Conservation (phyloP, 116 monocot genomes). For the Zostera marina region DNA sequence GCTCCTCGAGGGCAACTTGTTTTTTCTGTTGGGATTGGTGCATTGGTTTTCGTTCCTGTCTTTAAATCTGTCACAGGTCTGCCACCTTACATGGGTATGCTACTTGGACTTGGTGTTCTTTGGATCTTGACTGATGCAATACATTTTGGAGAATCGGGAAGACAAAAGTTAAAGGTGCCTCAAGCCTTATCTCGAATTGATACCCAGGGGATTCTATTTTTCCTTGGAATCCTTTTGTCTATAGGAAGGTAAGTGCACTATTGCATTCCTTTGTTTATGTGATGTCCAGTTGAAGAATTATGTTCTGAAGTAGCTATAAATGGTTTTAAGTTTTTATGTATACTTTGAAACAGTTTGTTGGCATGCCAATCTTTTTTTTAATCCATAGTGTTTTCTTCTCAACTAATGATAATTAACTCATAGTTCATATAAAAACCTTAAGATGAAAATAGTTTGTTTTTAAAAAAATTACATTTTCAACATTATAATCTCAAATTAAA, state of each 20-base stretch:
- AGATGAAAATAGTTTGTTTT: neutral
- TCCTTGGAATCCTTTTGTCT: constrained; percentile 85
- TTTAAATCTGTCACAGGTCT: constrained; percentile 83
- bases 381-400: too few relatives aligned
- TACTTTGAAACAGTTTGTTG: too few relatives aligned
- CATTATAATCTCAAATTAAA: neutral
- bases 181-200: constrained; percentile 96
- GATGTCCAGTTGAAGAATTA: too few relatives aligned
- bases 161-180: constrained; percentile 88
- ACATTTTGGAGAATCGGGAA: constrained; percentile 85
- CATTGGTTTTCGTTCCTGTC: constrained; percentile 74
- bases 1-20: constrained; percentile 96
- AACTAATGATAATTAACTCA: too few relatives aligned
- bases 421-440: too few relatives aligned
- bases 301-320: too few relatives aligned
- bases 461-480: neutral
- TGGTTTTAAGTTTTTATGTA: too few relatives aligned
- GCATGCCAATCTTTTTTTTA: too few relatives aligned
- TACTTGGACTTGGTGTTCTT: constrained; percentile 82
- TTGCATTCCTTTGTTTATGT: neutral
- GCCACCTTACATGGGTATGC: constrained; percentile 93
- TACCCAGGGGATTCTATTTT: constrained; percentile 93
- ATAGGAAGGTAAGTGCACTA: constrained; percentile 52
- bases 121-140: constrained; percentile 99
- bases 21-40: constrained; percentile 79